Evolutionary conservation across 2,329 filamentous ascomycete genomes (phyloP), one percentile per base, ranked within the genome.

Genomic region (Xylaria sp.): DNA sequence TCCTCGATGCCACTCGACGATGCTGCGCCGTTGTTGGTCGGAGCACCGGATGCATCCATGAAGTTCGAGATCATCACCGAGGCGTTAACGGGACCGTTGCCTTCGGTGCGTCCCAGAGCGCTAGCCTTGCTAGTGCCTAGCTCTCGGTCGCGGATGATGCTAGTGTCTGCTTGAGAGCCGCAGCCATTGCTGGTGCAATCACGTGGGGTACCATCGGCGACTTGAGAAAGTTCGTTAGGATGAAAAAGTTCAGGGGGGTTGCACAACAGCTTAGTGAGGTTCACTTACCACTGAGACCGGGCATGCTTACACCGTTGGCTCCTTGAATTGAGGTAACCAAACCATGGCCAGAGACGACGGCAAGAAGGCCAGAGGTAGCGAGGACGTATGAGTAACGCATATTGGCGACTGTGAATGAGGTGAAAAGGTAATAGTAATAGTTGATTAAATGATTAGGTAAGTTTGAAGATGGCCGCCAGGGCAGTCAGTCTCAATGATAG

Each of bases 141-240:
- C 80, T 91, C 90, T 13, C 82, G 80, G 69, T 86, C 80, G 46
- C 89, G 87, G 80, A 92, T 91, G 82, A 92, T 91, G 78, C 89
- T 84, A n/a, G 90, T 92, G 76, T 92, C 90, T 68, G 86, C 88
- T 78, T 92, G 86, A n/a, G 89, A 86, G 67, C 90, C 90, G 76
- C 89, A 91, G 55, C 78, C 72, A 73, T 89, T 88, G 74, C 82
- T 83, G 60, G 87, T 83, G 79, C 89, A 92, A 81, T 92, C 89
- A 76, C 90, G 89, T 60, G 89, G 90, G 70, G 90, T 91, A 75
- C 89, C 89, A 70, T 92, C 89, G 56, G 84, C 82, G 72, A 91
- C 87, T 84, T 34, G 23, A 62, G 5, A 13, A 12, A 3, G 4
- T 1, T 41, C 48, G 51, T 70, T 46, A 70, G 65, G 37, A 68